Conservation (phyloP, 352 stramenopile genomes). For the Pythium chondricola region DNA sequence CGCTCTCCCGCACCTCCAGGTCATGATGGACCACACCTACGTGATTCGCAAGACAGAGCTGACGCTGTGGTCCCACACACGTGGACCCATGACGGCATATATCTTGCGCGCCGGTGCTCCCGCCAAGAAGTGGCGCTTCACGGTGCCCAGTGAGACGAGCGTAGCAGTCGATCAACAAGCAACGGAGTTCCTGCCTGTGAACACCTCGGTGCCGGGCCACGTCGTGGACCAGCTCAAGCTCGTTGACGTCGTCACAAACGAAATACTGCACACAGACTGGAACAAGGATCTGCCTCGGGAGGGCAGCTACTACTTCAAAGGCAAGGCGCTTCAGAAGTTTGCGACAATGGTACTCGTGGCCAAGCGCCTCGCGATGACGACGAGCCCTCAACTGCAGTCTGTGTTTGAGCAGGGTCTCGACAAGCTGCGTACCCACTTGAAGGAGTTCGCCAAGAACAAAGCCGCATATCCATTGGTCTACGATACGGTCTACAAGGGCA, state of each 20-base stretch:
- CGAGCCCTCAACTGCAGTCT: constrained; percentile 36
- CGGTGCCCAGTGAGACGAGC: constrained; percentile 30
- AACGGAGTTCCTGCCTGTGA: constrained; percentile 43
- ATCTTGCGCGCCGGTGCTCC: constrained; percentile 13
- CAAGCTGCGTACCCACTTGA: constrained; percentile 40
- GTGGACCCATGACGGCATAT: constrained; percentile 61
- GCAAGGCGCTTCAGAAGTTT: constrained; percentile 74
- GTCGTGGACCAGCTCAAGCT: constrained; percentile 16
- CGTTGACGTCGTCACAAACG: constrained; percentile 34
- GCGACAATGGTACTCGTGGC: constrained; percentile 73
- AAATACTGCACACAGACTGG: constrained; percentile 66
- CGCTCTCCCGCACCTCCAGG: constrained; percentile 47
- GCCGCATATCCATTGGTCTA: constrained; percentile 26
- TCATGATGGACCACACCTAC: constrained; percentile 41
- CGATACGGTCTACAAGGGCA: constrained; percentile 50
- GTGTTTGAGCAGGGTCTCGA: constrained; percentile 38
- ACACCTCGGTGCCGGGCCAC: constrained; percentile 21
- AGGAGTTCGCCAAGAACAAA: constrained; percentile 14
- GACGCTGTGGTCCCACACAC: constrained; percentile 63
- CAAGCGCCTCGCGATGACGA: constrained; percentile 46
- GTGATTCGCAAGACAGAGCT: constrained; percentile 42
- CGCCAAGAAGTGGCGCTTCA: constrained; percentile 40
- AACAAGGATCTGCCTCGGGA: constrained; percentile 35
- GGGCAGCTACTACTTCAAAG: constrained; percentile 84
- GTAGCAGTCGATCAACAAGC: constrained; percentile 33